phyloP scores from a whole-genome alignment of 345 rosid species.

The Hypericum perforatum region DNA sequence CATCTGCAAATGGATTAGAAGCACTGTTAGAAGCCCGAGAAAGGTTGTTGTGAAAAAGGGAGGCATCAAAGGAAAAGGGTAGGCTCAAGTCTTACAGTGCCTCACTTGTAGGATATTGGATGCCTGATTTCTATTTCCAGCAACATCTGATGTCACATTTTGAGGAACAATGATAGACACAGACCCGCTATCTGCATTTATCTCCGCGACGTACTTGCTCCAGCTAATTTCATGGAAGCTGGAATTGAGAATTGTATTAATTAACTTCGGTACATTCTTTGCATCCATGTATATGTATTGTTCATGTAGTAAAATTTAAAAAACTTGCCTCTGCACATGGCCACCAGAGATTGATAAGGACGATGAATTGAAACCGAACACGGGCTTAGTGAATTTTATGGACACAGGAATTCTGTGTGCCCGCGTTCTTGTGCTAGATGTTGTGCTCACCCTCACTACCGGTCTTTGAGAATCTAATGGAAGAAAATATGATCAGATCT shows the following conservation, averaged over 20 bases:
- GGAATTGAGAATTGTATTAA: slow-evolving; percentile 6
- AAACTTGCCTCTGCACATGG: slow-evolving; percentile 57
- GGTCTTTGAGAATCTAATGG: slow-evolving; percentile 79
- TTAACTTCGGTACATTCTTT: too few relatives aligned
- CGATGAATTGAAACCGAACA: slow-evolving; percentile 78
- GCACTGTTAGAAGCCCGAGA: slow-evolving; percentile 1
- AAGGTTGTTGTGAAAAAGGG: background rate
- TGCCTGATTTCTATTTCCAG: slow-evolving; percentile 70
- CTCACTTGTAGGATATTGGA: slow-evolving; percentile 68
- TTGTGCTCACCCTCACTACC: slow-evolving; percentile 57
- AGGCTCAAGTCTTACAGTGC: slow-evolving; percentile 46
- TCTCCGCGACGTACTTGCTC: slow-evolving; percentile 50
- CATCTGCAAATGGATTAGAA: slow-evolving; percentile 38
- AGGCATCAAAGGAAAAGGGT: background rate
- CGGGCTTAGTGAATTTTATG: slow-evolving; percentile 72
- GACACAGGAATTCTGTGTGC: slow-evolving; percentile 43
- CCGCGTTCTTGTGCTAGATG: slow-evolving; percentile 56
- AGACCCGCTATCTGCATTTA: slow-evolving; percentile 38
- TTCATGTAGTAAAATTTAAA: slow-evolving; percentile 2
- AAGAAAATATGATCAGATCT: slow-evolving; percentile 1
- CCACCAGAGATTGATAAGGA: slow-evolving; percentile 67
- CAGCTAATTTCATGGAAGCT: slow-evolving; percentile 65
- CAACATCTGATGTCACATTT: slow-evolving; percentile 73
- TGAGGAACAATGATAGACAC: slow-evolving; percentile 56
- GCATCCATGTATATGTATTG: too few relatives aligned